Conservation (phyloP, 2,329 filamentous ascomycete species). For the Arthrobotrys megalospora region DNA sequence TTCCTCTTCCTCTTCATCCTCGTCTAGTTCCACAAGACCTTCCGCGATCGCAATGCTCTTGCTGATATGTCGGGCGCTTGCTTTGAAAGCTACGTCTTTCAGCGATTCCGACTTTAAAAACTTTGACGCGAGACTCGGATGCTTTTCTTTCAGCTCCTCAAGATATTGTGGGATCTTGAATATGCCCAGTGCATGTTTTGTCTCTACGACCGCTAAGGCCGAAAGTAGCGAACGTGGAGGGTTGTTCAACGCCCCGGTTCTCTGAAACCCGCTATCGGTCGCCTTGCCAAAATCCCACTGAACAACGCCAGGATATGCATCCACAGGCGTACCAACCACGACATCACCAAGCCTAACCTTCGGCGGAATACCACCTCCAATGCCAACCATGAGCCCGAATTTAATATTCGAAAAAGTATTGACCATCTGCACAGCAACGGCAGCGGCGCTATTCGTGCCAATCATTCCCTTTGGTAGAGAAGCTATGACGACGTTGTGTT, state of each 20-base stretch:
- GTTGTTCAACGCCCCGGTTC: neutral
- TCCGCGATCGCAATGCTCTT: no score
- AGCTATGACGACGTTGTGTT: conserved; percentile 17
- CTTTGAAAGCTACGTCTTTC: no score
- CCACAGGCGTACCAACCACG: neutral
- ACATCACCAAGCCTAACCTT: conserved; percentile 32
- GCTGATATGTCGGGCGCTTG: no score
- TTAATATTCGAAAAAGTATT: conserved; percentile 18
- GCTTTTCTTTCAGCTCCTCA: no score
- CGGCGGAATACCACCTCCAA: conserved; percentile 26
- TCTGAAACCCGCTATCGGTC: neutral
- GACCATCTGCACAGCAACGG: neutral
- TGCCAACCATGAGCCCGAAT: conserved; percentile 22
- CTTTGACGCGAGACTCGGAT: no score
- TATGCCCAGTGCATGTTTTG: no score
- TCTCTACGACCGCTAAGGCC: neutral
- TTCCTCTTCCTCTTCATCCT: no score
- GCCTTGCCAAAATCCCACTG: conserved; percentile 31
- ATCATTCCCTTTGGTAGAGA: conserved; percentile 3
- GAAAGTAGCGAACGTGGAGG: neutral
- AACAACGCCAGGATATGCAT: conserved; percentile 32
- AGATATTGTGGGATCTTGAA: no score
- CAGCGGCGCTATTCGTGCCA: conserved; percentile 1
- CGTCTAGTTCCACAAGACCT: no score
- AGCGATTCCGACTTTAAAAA: no score